phyloP scores from a whole-genome alignment of 2,329 filamentous ascomycete species.

The Cercospora sp. region DNA sequence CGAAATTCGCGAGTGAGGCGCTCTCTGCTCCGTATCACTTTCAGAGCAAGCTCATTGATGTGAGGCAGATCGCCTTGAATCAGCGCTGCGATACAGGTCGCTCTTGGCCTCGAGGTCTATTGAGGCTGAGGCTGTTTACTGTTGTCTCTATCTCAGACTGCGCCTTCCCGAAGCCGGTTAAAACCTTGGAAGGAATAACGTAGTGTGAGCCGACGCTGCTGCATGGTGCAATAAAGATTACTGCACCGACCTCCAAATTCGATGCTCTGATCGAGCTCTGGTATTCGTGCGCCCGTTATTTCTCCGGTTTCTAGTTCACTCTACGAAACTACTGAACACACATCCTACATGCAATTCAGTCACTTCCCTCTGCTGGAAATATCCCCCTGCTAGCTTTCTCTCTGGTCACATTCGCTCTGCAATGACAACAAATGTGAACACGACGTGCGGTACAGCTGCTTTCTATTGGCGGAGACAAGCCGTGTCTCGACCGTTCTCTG shows the following conservation, averaged over 20 bases:
- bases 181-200: not conserved
- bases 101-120: not conserved
- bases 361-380: not conserved
- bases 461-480: not conserved
- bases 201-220: too few relatives aligned
- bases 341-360: not conserved
- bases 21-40: too few relatives aligned
- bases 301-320: not conserved
- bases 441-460: not conserved
- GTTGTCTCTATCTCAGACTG: not conserved
- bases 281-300: not conserved
- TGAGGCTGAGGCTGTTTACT: not conserved
- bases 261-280: not conserved
- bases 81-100: not conserved
- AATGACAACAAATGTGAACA: not conserved
- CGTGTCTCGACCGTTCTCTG: not conserved
- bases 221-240: not conserved
- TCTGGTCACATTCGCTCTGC: not conserved
- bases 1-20: too few relatives aligned
- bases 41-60: not conserved
- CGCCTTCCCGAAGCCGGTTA: not conserved
- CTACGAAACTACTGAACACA: too few relatives aligned
- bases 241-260: not conserved
- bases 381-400: not conserved
- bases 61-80: not conserved